Conservation (phyloP, 2,329 filamentous ascomycete genomes). For the Diaporthe destruens region DNA sequence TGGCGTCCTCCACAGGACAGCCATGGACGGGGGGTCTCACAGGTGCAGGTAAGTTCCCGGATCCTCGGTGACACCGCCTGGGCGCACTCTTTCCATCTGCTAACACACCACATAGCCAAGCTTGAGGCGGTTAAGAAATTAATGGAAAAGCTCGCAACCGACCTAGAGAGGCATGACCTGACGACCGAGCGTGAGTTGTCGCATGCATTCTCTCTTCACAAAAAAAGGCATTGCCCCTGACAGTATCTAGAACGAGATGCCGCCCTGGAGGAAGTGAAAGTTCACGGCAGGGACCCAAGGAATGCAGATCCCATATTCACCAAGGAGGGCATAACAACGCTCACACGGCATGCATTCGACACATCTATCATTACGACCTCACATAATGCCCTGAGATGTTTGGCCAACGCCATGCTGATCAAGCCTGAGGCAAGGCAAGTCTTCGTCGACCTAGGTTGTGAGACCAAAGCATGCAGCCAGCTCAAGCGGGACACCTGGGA, state of each 20-base stretch:
- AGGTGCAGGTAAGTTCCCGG: constrained; percentile 56
- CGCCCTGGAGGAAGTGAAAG: constrained; percentile 78
- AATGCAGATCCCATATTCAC: constrained; percentile 88
- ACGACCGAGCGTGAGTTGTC: constrained; percentile 67
- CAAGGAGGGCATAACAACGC: constrained; percentile 81
- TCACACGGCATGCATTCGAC: constrained; percentile 81
- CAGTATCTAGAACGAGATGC: constrained; percentile 69
- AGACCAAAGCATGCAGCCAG: constrained; percentile 75
- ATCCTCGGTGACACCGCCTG: background rate
- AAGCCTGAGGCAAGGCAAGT: constrained; percentile 76
- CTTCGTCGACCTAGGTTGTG: constrained; percentile 78
- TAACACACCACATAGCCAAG: constrained; percentile 64
- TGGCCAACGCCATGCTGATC: constrained; percentile 87
- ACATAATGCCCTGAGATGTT: constrained; percentile 81
- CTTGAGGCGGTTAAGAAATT: constrained; percentile 75
- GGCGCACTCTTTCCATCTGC: constrained; percentile 4
- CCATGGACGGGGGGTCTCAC: constrained; percentile 44
- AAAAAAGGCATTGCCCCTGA: constrained; percentile 38
- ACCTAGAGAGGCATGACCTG: constrained; percentile 72
- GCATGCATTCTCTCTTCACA: background rate
- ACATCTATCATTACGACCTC: constrained; percentile 72
- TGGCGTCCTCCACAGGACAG: constrained; percentile 37
- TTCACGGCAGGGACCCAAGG: constrained; percentile 78
- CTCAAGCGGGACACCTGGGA: constrained; percentile 82
- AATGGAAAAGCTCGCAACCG: constrained; percentile 70